A percentile compares a stretch with the other conserved stretches of the same genome.
Evolutionary conservation across 306 rosid species (phyloP).

Genomic region (Quercus robur): DNA sequence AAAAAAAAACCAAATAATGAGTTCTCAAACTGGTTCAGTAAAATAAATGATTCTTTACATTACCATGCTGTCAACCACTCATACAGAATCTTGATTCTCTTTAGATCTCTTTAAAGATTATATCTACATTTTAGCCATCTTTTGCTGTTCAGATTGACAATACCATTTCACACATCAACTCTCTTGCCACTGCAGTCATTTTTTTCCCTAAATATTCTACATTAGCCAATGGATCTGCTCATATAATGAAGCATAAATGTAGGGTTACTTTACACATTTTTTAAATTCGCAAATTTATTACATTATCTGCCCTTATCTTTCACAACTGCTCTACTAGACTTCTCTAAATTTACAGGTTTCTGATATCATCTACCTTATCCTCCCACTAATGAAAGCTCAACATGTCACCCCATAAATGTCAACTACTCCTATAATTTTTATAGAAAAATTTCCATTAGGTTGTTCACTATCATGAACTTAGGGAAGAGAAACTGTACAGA

Average conservation of each 20-base stretch:
- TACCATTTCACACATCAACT: neutral
- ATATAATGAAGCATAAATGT: neutral
- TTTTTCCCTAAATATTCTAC: neutral
- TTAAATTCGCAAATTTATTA: neutral
- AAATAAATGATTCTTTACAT: neutral
- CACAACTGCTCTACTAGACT: neutral
- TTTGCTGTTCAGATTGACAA: no score
- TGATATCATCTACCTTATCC: constrained; percentile 1
- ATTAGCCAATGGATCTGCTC: neutral
- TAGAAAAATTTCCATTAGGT: constrained; percentile 6
- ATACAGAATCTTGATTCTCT: neutral
- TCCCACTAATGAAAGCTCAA: neutral
- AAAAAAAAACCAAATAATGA: neutral
- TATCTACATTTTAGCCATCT: no score
- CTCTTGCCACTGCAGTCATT: neutral
- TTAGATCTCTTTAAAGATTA: no score
- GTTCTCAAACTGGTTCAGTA: constrained; percentile 12
- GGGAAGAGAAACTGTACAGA: neutral
- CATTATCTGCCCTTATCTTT: neutral
- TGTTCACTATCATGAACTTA: neutral
- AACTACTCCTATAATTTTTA: constrained; percentile 4
- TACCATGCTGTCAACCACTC: neutral
- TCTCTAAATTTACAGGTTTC: constrained; percentile 7
- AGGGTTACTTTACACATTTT: neutral
- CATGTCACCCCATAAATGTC: constrained; percentile 2